phyloP scores from a whole-genome alignment of 805 yeast species.

The Schizosaccharomyces pombe region DNA sequence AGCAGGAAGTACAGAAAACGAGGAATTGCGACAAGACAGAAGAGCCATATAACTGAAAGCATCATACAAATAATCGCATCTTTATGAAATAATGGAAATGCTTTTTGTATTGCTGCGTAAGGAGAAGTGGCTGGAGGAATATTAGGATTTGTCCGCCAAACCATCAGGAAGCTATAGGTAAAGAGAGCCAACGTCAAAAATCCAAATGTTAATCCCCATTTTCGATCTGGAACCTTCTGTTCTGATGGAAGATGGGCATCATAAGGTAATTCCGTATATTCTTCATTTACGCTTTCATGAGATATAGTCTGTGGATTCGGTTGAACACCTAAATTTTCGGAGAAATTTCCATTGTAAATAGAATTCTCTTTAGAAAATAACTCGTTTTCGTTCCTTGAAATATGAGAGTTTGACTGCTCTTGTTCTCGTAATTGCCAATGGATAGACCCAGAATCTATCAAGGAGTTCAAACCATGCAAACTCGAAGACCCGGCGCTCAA shows the following conservation, averaged over 20 bases:
- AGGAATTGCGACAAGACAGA: background rate
- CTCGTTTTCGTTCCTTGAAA: background rate
- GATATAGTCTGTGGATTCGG: background rate
- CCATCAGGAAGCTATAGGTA: background rate
- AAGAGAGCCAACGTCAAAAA: background rate
- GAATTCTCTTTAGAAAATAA: background rate
- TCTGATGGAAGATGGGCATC: background rate
- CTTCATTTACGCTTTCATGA: background rate
- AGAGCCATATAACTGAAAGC: background rate
- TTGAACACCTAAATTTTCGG: background rate
- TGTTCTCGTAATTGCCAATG: background rate
- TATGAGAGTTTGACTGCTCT: background rate
- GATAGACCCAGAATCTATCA: background rate
- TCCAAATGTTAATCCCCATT: background rate
- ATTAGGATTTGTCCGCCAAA: background rate
- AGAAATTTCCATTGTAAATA: background rate
- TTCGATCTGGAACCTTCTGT: background rate
- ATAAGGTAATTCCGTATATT: background rate
- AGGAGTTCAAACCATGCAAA: background rate
- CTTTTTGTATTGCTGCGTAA: background rate
- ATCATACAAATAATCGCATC: background rate
- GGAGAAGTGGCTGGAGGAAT: background rate
- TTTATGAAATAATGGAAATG: background rate
- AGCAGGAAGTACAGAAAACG: constrained; percentile 14
- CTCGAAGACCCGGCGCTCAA: background rate